Evolutionary conservation across 1,284 basidiomycete genomes (phyloP).

Genomic region (Mycena sp.): DNA sequence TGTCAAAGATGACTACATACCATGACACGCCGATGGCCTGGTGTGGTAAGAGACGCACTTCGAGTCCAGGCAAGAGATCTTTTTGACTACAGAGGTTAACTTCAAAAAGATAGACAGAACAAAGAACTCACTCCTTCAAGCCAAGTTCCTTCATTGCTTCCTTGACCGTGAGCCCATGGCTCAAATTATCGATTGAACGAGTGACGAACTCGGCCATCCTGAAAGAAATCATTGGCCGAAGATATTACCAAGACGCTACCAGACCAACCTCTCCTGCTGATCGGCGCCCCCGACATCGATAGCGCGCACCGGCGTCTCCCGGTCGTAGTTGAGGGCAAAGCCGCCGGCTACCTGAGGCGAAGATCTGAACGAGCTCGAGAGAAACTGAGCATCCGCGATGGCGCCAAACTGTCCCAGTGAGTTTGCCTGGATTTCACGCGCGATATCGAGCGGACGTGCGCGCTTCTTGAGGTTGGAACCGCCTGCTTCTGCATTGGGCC

Average conservation of each 20-base stretch:
- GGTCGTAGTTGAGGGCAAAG: conserved; percentile 56
- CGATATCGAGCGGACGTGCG: conserved; percentile 15
- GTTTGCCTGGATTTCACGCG: conserved; percentile 19
- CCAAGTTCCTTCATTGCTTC: conserved; percentile 60
- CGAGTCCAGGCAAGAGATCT: conserved; percentile 68
- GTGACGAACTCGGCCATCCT: conserved; percentile 69
- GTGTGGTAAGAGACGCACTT: conserved; percentile 73
- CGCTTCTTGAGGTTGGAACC: conserved; percentile 21
- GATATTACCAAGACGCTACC: neutral
- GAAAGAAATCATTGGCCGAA: conserved; percentile 12
- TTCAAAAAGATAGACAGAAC: neutral
- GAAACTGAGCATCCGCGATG: conserved; percentile 31
- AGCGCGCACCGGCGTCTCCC: conserved; percentile 50
- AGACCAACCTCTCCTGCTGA: conserved; percentile 51
- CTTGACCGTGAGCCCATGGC: conserved; percentile 59
- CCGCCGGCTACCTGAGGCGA: conserved; percentile 34
- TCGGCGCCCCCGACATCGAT: conserved; percentile 59
- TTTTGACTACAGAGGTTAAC: conserved; percentile 47
- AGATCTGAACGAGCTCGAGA: conserved; percentile 31
- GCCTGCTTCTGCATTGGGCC: conserved; percentile 6
- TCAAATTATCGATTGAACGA: conserved; percentile 62
- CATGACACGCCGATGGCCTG: conserved; percentile 80
- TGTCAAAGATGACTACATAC: conserved; percentile 44
- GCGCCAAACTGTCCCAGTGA: neutral
- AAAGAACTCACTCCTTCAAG: conserved; percentile 52